A percentile compares a stretch with the other conserved stretches of the same genome.
These are phyloP conservation scores for Ceratobasidium sp. DNA, from an alignment of 1,284 basidiomycete species.

Conservation along the genomic window DNA sequence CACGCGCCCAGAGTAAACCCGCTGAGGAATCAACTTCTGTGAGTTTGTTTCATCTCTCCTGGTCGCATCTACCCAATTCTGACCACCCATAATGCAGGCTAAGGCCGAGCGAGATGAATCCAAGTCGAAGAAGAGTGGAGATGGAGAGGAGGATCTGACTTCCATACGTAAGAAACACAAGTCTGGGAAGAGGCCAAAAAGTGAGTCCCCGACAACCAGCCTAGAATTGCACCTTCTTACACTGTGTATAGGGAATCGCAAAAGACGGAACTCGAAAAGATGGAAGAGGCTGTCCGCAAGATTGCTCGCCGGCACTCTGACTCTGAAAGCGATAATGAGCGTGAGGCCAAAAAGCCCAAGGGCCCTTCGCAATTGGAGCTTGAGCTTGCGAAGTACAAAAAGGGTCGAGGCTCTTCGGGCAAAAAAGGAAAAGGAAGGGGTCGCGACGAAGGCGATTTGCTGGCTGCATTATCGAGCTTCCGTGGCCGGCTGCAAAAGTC, in stretches of 20 bases:
- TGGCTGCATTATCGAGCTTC: constrained; percentile 75
- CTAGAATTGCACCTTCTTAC: not conserved
- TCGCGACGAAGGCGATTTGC: constrained; percentile 74
- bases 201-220: constrained; percentile 50
- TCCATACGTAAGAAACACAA: constrained; percentile 77
- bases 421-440: constrained; percentile 56
- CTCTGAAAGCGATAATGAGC: constrained; percentile 64
- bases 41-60: not conserved
- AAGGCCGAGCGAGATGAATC: not conserved
- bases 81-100: not conserved
- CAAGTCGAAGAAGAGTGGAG: constrained; percentile 52
- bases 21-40: constrained; percentile 42
- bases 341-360: constrained; percentile 59
- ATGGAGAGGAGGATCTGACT: constrained; percentile 62
- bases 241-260: constrained; percentile 61
- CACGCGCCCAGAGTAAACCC: not conserved
- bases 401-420: constrained; percentile 67
- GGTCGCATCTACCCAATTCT: not conserved
- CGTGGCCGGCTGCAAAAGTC: constrained; percentile 67
- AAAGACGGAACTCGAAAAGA: constrained; percentile 80
- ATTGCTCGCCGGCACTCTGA: constrained; percentile 62
- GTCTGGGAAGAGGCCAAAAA: constrained; percentile 65
- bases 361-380: constrained; percentile 78
- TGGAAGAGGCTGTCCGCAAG: constrained; percentile 86
- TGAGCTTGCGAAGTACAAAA: constrained; percentile 79